phyloP scores from a whole-genome alignment of 768 basidiomycete species.

The Rhizopogon rudus region DNA sequence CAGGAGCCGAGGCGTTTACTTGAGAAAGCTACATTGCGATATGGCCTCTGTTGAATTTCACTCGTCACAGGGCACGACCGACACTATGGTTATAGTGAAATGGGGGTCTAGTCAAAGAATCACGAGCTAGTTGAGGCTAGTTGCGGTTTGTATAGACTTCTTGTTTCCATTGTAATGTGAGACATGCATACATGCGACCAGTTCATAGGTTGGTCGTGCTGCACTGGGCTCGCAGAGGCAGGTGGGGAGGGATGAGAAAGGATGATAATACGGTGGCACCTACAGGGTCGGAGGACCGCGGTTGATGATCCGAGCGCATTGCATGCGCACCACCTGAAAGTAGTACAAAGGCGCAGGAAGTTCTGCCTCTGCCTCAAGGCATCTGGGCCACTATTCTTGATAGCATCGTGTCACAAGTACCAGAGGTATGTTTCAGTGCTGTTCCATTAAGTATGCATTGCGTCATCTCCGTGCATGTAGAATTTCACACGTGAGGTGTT shows the following conservation, averaged over 20 bases:
- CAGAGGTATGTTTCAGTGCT: not conserved
- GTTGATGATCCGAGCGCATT: slow-evolving; percentile 3
- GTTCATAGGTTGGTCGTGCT: not conserved
- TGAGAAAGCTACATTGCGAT: not conserved
- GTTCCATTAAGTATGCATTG: not conserved
- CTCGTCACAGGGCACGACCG: not conserved
- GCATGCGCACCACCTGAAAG: not conserved
- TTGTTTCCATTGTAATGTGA: not conserved
- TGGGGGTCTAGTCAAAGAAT: not conserved
- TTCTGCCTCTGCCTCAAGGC: slow-evolving; percentile 12
- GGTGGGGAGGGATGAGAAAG: not conserved
- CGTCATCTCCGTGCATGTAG: slow-evolving; percentile 12
- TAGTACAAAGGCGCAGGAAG: not conserved
- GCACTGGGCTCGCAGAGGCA: not conserved
- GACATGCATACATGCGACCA: not conserved
- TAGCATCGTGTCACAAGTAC: not conserved
- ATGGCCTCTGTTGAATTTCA: not conserved
- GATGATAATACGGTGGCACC: not conserved
- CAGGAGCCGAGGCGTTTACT: not conserved
- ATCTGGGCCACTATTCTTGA: slow-evolving; percentile 4
- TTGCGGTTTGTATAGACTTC: not conserved
- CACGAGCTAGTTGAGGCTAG: not conserved
- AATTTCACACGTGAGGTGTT: slow-evolving; percentile 6
- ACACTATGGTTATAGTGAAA: not conserved
- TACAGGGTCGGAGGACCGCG: slow-evolving; percentile 9